A percentile compares a stretch with the other conserved stretches of the same genome.
Evolutionary conservation across 495 filamentous ascomycete genomes (phyloP).

Genomic region (Penicillium verhagenii): DNA sequence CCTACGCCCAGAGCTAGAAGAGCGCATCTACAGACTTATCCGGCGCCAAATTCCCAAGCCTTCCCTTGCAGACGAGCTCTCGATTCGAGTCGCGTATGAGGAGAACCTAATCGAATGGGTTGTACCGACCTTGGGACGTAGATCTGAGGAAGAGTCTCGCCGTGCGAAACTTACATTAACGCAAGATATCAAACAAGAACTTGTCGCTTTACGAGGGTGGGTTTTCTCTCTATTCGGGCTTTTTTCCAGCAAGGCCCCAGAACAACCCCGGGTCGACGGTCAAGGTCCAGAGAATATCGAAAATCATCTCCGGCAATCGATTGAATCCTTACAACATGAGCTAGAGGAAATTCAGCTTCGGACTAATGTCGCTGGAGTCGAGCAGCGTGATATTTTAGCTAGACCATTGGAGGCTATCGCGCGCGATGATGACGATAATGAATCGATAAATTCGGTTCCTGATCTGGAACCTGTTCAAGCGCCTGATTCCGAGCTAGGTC

Average conservation of each 20-base stretch:
- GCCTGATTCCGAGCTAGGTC: slow-evolving; percentile 12
- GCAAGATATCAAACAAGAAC: slow-evolving; percentile 40
- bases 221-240: slow-evolving; percentile 33
- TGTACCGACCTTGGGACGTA: slow-evolving; percentile 43
- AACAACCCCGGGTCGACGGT: slow-evolving; percentile 14
- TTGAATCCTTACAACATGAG: slow-evolving; percentile 34
- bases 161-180: slow-evolving; percentile 40
- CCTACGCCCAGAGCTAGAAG: slow-evolving; percentile 42
- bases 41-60: slow-evolving; percentile 47
- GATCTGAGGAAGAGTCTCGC: slow-evolving; percentile 39
- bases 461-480: slow-evolving; percentile 1
- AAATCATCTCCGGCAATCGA: slow-evolving; percentile 22
- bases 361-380: slow-evolving; percentile 2
- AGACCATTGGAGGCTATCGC: slow-evolving; percentile 9
- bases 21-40: slow-evolving; percentile 43
- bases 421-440: slow-evolving; percentile 3
- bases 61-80: slow-evolving; percentile 42
- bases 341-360: slow-evolving; percentile 25
- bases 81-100: slow-evolving; percentile 45
- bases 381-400: slow-evolving; percentile 1
- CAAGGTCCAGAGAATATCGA: slow-evolving; percentile 27
- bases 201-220: slow-evolving; percentile 32
- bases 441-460: slow-evolving; percentile 2
- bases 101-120: slow-evolving; percentile 51
- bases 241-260: slow-evolving; percentile 12